These are phyloP conservation scores for Lecanosticta acicola DNA, from an alignment of 2,329 filamentous ascomycete species.

Conservation along the genomic window DNA sequence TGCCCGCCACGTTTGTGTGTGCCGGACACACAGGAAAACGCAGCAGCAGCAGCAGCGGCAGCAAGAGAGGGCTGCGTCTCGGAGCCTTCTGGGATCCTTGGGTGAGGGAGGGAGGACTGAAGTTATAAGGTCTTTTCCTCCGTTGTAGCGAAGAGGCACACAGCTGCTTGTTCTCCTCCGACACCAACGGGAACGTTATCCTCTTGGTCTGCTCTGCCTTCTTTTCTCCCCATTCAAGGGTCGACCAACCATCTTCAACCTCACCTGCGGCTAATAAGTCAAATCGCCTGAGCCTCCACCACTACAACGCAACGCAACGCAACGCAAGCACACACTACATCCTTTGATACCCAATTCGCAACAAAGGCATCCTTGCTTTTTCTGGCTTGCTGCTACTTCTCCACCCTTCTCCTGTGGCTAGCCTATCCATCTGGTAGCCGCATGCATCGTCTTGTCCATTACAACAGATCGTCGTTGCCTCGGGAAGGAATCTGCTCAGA, in stretches of 20 bases:
- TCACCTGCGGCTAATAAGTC: constrained; percentile 25
- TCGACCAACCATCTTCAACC: constrained; percentile 7
- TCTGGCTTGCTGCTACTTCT: too few species aligned
- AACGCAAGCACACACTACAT: background rate
- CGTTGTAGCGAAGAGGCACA: background rate
- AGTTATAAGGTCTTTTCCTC: background rate
- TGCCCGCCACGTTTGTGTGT: constrained; percentile 18
- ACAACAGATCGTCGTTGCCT: too few species aligned
- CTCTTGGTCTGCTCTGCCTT: too few species aligned
- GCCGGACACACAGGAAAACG: constrained; percentile 14
- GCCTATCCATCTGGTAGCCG: constrained; percentile 20
- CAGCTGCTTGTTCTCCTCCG: too few species aligned
- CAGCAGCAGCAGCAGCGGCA: constrained; percentile 9
- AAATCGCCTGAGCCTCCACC: too few species aligned
- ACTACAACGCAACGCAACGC: too few species aligned
- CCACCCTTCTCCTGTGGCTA: too few species aligned
- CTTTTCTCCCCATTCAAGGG: too few species aligned
- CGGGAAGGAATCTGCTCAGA: background rate
- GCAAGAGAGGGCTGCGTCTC: too few species aligned
- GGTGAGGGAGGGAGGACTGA: background rate
- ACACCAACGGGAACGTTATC: too few species aligned
- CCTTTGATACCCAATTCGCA: constrained; percentile 27
- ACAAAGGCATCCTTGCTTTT: too few species aligned
- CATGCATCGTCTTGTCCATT: constrained; percentile 16
- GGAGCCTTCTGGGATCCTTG: too few species aligned